Evolutionary conservation across 140 eudicot genomes (phyloP).

Genomic region (Senecio squalidus): DNA sequence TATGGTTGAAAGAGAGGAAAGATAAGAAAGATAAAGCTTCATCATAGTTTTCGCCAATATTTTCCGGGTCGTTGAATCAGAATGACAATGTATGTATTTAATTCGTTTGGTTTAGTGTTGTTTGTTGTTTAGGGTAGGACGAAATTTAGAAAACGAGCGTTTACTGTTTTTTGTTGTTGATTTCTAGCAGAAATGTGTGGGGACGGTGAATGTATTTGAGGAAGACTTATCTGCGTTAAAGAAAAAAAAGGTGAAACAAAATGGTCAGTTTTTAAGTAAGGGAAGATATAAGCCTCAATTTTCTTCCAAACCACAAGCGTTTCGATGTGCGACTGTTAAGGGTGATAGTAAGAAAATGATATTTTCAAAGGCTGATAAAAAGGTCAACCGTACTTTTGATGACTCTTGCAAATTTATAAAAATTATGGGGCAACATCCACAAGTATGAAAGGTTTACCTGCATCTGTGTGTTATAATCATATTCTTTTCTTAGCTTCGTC

Average conservation of each 20-base stretch:
- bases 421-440: slow-evolving; percentile 11
- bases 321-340: slow-evolving; percentile 16
- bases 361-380: slow-evolving; percentile 19
- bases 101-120: too few relatives aligned
- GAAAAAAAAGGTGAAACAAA: slow-evolving; percentile 16
- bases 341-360: slow-evolving; percentile 22
- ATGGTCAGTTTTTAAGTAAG: slow-evolving; percentile 14
- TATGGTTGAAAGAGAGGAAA: neutral
- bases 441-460: slow-evolving; percentile 30
- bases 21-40: neutral
- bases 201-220: slow-evolving; percentile 39
- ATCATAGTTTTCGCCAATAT: neutral
- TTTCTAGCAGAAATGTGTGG: slow-evolving; percentile 28
- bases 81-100: too few relatives aligned
- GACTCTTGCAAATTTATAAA: slow-evolving; percentile 12
- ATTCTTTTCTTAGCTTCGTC: neutral
- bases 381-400: slow-evolving; percentile 22
- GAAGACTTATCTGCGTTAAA: slow-evolving; percentile 24
- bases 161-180: neutral
- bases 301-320: slow-evolving; percentile 37
- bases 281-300: slow-evolving; percentile 11
- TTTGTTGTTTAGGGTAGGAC: too few relatives aligned
- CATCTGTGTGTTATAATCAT: neutral
- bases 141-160: neutral
- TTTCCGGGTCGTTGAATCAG: neutral